Evolutionary conservation across 768 basidiomycete genomes (phyloP), one percentile per base, ranked within the genome.

Genomic region (Russula ochroleuca): DNA sequence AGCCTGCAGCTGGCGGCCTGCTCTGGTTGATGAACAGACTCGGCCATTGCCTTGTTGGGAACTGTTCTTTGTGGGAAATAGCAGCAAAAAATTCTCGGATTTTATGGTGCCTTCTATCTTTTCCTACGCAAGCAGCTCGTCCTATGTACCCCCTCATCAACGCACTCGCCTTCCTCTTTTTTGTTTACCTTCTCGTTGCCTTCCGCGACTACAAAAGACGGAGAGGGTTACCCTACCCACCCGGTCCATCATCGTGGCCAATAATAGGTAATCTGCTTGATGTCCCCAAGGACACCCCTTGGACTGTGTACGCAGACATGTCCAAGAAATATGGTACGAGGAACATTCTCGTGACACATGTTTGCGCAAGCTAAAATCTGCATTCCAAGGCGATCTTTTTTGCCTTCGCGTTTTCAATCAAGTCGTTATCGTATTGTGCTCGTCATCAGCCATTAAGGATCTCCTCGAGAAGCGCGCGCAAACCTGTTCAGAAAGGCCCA

Each of bases 381-480:
- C 8, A 2, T 53, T 15, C 40, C 25, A 15, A 48, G 59, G 23
- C 38, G 31, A 62, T 17, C 2, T 66, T 3, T 28, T 66, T 2
- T 40, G 23, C 64, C 56, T 78, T 48, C 70, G 71, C 41, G 62
- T 82, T 25, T 70, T 85, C 35, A 76, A 78, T 21, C 79, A 79
- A 58, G 75, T 78, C 10, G 77, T 82, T 69, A 67, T 85, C 50
- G 72, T 86, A 55, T 71, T 85, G 37, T 81, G 78, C 70, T 78
- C 78, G 55, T 61, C 74, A 62, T 73, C 77, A 57, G 78, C 76
- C 6, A 74, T 79, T 31, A 74, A 75, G 14, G 82, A 80, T 57
- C 71, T 85, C 25, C 73, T 86, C 33, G 83, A 84, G 43, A 83
- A 78, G 68, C 77, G 82, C 53, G 79, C 82, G 59, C 68, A 77